Conservation (phyloP, 164 flowering plant species). For the Vitis amurensis region DNA sequence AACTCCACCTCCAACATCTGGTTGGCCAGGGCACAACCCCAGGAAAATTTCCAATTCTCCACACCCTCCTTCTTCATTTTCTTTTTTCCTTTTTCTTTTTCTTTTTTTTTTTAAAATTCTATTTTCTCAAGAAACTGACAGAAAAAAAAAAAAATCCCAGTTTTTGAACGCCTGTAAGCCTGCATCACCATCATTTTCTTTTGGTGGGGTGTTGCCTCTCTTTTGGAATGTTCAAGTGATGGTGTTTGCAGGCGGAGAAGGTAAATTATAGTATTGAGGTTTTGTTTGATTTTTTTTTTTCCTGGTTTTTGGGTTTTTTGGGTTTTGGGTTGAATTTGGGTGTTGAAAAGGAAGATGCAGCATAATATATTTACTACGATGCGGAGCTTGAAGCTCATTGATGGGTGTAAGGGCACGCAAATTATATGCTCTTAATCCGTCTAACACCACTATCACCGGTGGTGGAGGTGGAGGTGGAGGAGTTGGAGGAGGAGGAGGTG, state of each 20-base stretch:
- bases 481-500: slow-evolving; percentile 19
- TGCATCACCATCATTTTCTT: slow-evolving; percentile 20
- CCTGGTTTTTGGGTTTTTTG: background rate
- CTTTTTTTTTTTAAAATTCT: background rate
- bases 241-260: slow-evolving; percentile 23
- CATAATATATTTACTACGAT: slow-evolving; percentile 44
- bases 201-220: background rate
- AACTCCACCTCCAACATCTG: slow-evolving; percentile 27
- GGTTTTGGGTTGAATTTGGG: background rate
- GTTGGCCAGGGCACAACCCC: slow-evolving; percentile 25
- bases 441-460: slow-evolving; percentile 9
- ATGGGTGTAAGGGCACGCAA: slow-evolving; percentile 56
- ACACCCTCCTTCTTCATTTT: background rate
- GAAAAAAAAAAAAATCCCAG: background rate
- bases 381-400: slow-evolving; percentile 54
- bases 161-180: background rate
- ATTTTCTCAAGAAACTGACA: slow-evolving; percentile 1
- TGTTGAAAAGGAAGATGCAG: slow-evolving; percentile 36
- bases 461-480: slow-evolving; percentile 18
- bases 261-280: background rate
- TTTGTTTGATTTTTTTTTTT: background rate
- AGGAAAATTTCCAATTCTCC: background rate
- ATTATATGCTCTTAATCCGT: slow-evolving; percentile 42
- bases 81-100: slow-evolving; percentile 3
- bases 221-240: slow-evolving; percentile 4